Conservation (phyloP, 2,329 filamentous ascomycete genomes). For the Lithohypha guttulata region DNA sequence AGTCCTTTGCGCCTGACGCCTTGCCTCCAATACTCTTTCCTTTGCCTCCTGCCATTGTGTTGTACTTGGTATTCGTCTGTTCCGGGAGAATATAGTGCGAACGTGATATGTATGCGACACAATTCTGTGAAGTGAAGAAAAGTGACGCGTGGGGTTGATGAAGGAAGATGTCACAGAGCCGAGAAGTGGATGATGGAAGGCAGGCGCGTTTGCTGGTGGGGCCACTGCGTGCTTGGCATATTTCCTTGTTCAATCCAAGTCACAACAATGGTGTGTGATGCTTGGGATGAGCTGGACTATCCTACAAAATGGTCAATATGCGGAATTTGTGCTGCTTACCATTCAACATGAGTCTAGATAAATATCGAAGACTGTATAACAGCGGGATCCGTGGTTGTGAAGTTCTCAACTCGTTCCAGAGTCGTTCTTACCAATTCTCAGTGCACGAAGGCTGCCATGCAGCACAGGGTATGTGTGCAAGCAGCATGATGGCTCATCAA, state of each 20-base stretch:
- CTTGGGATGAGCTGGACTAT: constrained; percentile 4
- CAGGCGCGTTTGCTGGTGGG: constrained; percentile 8
- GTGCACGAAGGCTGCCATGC: constrained; percentile 1
- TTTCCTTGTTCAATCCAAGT: background rate
- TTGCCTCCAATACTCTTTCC: constrained; percentile 87
- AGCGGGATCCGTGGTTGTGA: constrained; percentile 2
- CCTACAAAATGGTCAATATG: constrained; percentile 1
- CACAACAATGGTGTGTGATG: background rate
- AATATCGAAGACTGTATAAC: constrained; percentile 1
- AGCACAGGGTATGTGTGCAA: too few species aligned
- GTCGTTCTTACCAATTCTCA: background rate
- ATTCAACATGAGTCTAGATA: background rate
- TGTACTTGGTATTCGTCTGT: constrained; percentile 6
- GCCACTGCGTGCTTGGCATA: constrained; percentile 5
- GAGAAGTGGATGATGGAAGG: background rate
- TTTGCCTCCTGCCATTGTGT: constrained; percentile 72
- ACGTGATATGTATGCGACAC: constrained; percentile 10
- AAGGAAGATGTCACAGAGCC: constrained; percentile 1
- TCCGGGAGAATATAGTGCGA: too few species aligned
- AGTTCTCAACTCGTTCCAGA: background rate
- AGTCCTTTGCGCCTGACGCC: constrained; percentile 66
- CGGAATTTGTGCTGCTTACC: constrained; percentile 1
- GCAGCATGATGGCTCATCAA: too few species aligned
- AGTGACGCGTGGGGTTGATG: constrained; percentile 13
- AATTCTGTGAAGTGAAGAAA: too few species aligned